Evolutionary conservation across 176 grass and related monocot genomes (phyloP).

Genomic region (Guadua angustifolia): DNA sequence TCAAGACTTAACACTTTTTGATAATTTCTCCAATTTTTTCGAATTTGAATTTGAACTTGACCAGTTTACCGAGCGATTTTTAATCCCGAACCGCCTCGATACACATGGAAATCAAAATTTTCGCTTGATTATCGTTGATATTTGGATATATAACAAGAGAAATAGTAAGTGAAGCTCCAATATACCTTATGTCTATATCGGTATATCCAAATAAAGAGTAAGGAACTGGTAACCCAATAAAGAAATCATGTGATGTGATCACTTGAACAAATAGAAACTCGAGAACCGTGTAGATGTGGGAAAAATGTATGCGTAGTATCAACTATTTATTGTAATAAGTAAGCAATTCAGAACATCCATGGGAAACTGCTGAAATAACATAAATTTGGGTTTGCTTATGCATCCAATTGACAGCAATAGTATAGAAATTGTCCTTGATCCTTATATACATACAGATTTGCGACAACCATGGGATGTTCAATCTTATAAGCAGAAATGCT

Average conservation of each 20-base stretch:
- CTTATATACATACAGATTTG: slow-evolving; percentile 29
- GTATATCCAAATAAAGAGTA: slow-evolving; percentile 7
- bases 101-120: too few species aligned
- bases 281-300: not conserved
- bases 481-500: not conserved
- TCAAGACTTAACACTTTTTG: too few species aligned
- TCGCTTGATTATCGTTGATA: too few species aligned
- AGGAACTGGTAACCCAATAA: not conserved
- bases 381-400: not conserved
- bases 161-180: not conserved
- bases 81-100: too few species aligned
- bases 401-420: slow-evolving; percentile 5
- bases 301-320: not conserved
- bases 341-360: slow-evolving; percentile 10
- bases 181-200: not conserved
- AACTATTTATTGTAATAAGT: not conserved
- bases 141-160: slow-evolving; percentile 7
- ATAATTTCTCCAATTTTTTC: too few species aligned
- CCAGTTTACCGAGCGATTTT: too few species aligned
- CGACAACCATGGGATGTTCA: slow-evolving; percentile 1
- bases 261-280: not conserved
- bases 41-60: too few species aligned
- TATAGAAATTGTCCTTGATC: slow-evolving; percentile 26
- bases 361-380: not conserved
- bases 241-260: slow-evolving; percentile 3